Conservation (phyloP, 495 filamentous ascomycete genomes). For the Penicillium odoratum region DNA sequence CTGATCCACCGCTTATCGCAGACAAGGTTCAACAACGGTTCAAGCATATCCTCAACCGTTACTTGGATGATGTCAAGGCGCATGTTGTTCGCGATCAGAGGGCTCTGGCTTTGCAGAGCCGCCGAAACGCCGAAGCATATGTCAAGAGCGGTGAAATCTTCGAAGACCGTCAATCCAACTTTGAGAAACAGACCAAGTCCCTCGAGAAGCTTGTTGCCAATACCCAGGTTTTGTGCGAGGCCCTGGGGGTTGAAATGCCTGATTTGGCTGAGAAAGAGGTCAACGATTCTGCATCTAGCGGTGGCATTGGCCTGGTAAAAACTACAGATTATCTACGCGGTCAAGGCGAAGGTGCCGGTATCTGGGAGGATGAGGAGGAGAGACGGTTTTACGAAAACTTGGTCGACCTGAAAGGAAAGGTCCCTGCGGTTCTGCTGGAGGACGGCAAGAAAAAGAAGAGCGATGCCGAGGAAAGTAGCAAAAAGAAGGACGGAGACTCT, state of each 20-base stretch:
- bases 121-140: slow-evolving; percentile 96
- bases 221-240: slow-evolving; percentile 87
- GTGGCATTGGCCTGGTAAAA: slow-evolving; percentile 89
- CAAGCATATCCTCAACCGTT: slow-evolving; percentile 80
- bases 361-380: slow-evolving; percentile 99
- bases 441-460: slow-evolving; percentile 93
- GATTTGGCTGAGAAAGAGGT: slow-evolving; percentile 82
- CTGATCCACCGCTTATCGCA: slow-evolving; percentile 69
- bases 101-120: slow-evolving; percentile 74
- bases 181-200: slow-evolving; percentile 87
- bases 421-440: slow-evolving; percentile 88
- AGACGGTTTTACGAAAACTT: slow-evolving; percentile 97
- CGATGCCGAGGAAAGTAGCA: slow-evolving; percentile 68
- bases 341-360: slow-evolving; percentile 88
- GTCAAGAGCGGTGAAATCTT: slow-evolving; percentile 99
- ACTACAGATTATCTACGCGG: slow-evolving; percentile 90
- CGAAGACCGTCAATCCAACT: slow-evolving; percentile 93
- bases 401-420: slow-evolving; percentile 91
- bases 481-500: slow-evolving; percentile 49
- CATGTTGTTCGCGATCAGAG: slow-evolving; percentile 91
- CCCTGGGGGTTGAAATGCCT: slow-evolving; percentile 91
- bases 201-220: slow-evolving; percentile 90
- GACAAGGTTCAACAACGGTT: slow-evolving; percentile 84
- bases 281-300: slow-evolving; percentile 58
- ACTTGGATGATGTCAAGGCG: slow-evolving; percentile 89